A percentile compares a stretch with the other conserved stretches of the same genome.
Conservation (phyloP, 371 early-diverging fungal species). For the Capillidium rhysosporum region DNA sequence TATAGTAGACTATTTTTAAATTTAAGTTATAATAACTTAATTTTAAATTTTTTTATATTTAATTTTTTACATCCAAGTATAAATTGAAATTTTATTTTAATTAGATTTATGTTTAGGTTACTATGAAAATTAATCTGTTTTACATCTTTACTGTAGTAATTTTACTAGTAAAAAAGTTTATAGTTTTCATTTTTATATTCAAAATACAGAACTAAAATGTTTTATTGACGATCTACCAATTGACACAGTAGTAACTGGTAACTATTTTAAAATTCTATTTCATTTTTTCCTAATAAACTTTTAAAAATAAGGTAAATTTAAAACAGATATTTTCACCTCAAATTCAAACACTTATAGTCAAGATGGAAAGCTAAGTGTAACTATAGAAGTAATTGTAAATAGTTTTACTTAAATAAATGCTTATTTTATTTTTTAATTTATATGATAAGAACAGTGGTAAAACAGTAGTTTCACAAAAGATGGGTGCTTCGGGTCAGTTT, state of each 20-base stretch:
- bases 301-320: not conserved
- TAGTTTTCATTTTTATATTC: constrained; percentile 74
- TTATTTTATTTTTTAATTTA: not conserved
- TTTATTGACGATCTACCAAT: constrained; percentile 87
- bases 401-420: not conserved
- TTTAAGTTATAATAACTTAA: too few species aligned
- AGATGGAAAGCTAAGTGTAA: not conserved
- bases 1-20: too few species aligned
- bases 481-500: constrained; percentile 48
- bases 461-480: constrained; percentile 38
- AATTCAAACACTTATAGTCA: not conserved
- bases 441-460: not conserved
- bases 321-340: not conserved
- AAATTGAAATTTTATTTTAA: too few species aligned
- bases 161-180: too few species aligned
- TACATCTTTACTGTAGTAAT: too few species aligned
- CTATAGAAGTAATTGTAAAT: not conserved
- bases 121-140: too few species aligned
- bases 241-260: constrained; percentile 48
- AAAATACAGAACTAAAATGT: constrained; percentile 70
- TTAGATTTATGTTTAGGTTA: too few species aligned
- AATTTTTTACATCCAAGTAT: too few species aligned
- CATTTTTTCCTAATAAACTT: not conserved
- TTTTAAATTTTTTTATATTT: too few species aligned
- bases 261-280: not conserved